Evolutionary conservation across 1,139 yeast species (phyloP), one percentile per base, ranked within the genome.

Genomic region (Diutina rugosa): DNA sequence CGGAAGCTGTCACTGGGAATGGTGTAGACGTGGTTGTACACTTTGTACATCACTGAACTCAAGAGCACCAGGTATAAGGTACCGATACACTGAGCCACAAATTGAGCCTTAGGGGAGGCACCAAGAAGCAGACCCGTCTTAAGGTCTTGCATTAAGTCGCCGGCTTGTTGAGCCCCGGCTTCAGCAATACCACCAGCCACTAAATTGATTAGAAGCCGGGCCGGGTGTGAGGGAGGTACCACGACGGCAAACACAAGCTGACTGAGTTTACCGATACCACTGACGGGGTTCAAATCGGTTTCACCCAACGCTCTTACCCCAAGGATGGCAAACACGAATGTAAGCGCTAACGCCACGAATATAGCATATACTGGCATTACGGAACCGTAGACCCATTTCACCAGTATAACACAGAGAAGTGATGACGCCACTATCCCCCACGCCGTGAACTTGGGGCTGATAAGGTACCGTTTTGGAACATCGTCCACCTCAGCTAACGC

Each of bases 111-210:
- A 28, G 97, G 97, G 0, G 96, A 87, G 0, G 98, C 98, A 10
- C 96, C 96, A 4, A 93, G 67, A 55, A 93, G 69, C 69, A 89
- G 95, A 0, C 99, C 98, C 0, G 99, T 91, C 67, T 93, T 93
- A 63, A 91, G 76, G 69, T 93, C 99, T 73, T 93, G 98, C 96
- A 91, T 89, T 65, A 93, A 75, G 70, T 93, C 99, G 16, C 99
- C 99, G 0, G 98, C 97, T 69, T 93, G 99, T 69, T 93, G 98
- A 2, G 99, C 97, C 7, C 99, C 98, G 0, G 99, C 98, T 70
- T 93, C 99, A 0, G 98, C 95, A 44, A 93, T 85, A 7, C 97
- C 98, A 16, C 99, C 99, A 3, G 98, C 97, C 2, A 93, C 85
- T 57, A 93, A 74, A 66, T 93, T 93, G 55, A 90, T 84, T 48